Percentiles rank a stretch among this genome's conserved stretches.
These are phyloP conservation scores for Amanita pallidorosea DNA, from an alignment of 768 basidiomycete genomes.

Conservation along the genomic window DNA sequence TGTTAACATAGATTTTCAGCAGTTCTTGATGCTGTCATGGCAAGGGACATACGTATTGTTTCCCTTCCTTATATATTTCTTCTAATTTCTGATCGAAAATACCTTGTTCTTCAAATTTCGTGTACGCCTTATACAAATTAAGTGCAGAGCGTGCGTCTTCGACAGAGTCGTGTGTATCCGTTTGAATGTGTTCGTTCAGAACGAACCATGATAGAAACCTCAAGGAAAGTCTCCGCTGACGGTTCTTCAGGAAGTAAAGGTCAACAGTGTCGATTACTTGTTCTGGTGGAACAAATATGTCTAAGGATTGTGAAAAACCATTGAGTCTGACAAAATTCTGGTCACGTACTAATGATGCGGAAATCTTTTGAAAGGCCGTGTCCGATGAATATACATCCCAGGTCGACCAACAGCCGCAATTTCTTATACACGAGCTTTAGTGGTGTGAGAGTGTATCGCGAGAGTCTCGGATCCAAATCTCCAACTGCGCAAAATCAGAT, in stretches of 20 bases:
- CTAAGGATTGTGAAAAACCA: constrained; percentile 25
- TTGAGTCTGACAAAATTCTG: neutral
- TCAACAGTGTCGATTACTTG: constrained; percentile 98
- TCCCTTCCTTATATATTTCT: constrained; percentile 69
- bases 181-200: constrained; percentile 87
- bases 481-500: constrained; percentile 45
- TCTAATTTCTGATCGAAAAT: constrained; percentile 84
- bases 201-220: constrained; percentile 93
- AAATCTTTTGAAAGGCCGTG: constrained; percentile 98
- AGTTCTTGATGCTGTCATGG: neutral
- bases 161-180: constrained; percentile 94
- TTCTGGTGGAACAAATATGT: constrained; percentile 90
- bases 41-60: constrained; percentile 45
- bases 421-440: constrained; percentile 99
- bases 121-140: constrained; percentile 74
- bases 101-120: constrained; percentile 62
- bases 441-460: constrained; percentile 84
- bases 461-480: constrained; percentile 79
- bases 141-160: constrained; percentile 89
- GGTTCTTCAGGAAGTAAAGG: constrained; percentile 75
- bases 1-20: constrained; percentile 12
- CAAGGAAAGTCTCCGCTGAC: constrained; percentile 83
- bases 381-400: constrained; percentile 93
- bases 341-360: constrained; percentile 84
- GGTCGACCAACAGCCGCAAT: constrained; percentile 82